Percentiles rank a stretch among this genome's conserved stretches.
These are phyloP conservation scores for Barnettozyma pratensis DNA, from an alignment of 805 yeast species.

Conservation along the genomic window DNA sequence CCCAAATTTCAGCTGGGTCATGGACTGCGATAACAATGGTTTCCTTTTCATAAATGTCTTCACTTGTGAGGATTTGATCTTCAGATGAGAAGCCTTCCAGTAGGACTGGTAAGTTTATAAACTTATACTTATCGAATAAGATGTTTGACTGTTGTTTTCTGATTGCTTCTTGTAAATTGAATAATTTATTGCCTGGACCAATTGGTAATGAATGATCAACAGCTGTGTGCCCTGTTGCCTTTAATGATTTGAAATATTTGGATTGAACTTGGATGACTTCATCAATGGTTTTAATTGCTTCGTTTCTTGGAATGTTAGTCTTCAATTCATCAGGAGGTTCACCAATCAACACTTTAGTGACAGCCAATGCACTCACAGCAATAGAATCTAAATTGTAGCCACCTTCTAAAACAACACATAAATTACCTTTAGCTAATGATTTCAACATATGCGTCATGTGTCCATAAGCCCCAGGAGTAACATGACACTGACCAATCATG, in stretches of 20 bases:
- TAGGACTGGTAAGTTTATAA: slow-evolving; percentile 64
- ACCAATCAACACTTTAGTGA: slow-evolving; percentile 85
- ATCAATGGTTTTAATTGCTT: slow-evolving; percentile 74
- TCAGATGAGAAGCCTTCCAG: slow-evolving; percentile 36
- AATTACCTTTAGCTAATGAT: slow-evolving; percentile 79
- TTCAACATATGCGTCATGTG: slow-evolving; percentile 92
- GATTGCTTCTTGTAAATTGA: slow-evolving; percentile 64
- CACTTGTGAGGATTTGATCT: slow-evolving; percentile 66
- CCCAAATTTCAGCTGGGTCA: slow-evolving; percentile 93
- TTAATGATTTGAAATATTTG: slow-evolving; percentile 80
- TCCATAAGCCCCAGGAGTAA: slow-evolving; percentile 93
- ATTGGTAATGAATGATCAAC: slow-evolving; percentile 32
- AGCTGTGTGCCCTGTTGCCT: slow-evolving; percentile 50
- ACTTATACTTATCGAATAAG: slow-evolving; percentile 47
- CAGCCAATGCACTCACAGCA: slow-evolving; percentile 85
- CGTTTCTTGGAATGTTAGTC: slow-evolving; percentile 61
- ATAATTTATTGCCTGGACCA: slow-evolving; percentile 35
- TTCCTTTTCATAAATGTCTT: slow-evolving; percentile 58
- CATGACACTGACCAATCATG: slow-evolving; percentile 93
- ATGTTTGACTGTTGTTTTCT: slow-evolving; percentile 63
- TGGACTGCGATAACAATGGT: slow-evolving; percentile 70
- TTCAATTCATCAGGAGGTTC: slow-evolving; percentile 87
- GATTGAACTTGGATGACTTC: slow-evolving; percentile 79
- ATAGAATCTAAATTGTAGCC: slow-evolving; percentile 93
- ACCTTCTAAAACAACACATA: slow-evolving; percentile 91